phyloP scores from a whole-genome alignment of 192 early-diverging fungal species.

The Paraglomus occultum region DNA sequence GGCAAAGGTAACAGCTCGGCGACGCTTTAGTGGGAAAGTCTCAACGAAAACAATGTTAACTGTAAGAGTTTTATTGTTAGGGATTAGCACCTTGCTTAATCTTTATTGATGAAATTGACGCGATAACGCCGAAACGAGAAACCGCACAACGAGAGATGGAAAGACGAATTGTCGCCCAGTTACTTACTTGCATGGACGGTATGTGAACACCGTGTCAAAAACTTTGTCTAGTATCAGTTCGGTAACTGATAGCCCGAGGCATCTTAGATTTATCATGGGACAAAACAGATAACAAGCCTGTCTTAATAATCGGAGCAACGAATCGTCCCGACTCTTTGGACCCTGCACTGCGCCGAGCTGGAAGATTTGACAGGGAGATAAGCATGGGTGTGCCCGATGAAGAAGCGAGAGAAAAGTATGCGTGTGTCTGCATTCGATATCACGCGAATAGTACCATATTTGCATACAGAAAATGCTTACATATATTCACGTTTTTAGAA shows the following conservation, averaged over 20 bases:
- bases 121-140: slow-evolving; percentile 88
- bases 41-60: too few relatives aligned
- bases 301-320: slow-evolving; percentile 98
- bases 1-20: slow-evolving; percentile 54
- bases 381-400: slow-evolving; percentile 97
- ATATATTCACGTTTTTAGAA: slow-evolving; percentile 42
- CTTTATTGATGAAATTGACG: slow-evolving; percentile 99
- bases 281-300: slow-evolving; percentile 82
- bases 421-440: slow-evolving; percentile 26
- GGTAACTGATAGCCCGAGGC: slow-evolving; percentile 13
- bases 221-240: not conserved
- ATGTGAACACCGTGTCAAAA: slow-evolving; percentile 13
- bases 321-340: slow-evolving; percentile 98
- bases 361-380: slow-evolving; percentile 95
- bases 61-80: not conserved
- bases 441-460: slow-evolving; percentile 24
- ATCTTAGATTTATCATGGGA: slow-evolving; percentile 82
- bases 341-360: slow-evolving; percentile 92
- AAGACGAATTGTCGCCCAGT: slow-evolving; percentile 92
- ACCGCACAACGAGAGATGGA: slow-evolving; percentile 96
- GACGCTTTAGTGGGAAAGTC: too few relatives aligned
- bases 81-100: slow-evolving; percentile 80
- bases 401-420: slow-evolving; percentile 73
- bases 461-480: not conserved
- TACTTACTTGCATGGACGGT: slow-evolving; percentile 95